phyloP scores from a whole-genome alignment of 2,329 filamentous ascomycete genomes.

The Trichoderma lentiforme region DNA sequence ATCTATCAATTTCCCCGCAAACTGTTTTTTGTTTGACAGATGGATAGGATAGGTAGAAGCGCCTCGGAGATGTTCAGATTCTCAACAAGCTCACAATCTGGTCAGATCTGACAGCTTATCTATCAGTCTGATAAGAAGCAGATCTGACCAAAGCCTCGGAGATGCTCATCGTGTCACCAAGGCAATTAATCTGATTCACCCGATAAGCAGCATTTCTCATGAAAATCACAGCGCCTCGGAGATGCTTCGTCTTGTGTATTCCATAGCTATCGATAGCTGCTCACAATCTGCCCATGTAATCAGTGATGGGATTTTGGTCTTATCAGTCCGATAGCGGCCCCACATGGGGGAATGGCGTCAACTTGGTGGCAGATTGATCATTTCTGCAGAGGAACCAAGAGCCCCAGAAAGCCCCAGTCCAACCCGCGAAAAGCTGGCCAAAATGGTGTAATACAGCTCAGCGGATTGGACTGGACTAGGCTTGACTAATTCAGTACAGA shows the following conservation, averaged over 20 bases:
- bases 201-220: background rate
- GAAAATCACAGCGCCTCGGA: background rate
- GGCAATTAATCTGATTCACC: background rate
- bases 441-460: background rate
- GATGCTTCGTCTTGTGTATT: background rate
- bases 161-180: background rate
- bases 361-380: conserved; percentile 18
- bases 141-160: background rate
- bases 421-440: background rate
- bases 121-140: background rate
- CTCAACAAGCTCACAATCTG: background rate
- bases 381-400: background rate
- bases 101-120: background rate
- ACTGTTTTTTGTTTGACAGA: background rate
- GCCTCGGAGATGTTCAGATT: background rate
- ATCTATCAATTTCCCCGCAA: background rate
- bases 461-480: background rate
- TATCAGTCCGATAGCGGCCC: conserved; percentile 12
- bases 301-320: background rate
- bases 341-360: conserved; percentile 13
- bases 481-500: background rate
- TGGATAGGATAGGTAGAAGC: background rate
- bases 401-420: background rate
- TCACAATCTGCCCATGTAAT: background rate
- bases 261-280: too few relatives aligned